phyloP scores from a whole-genome alignment of 179 eudicot species.

The Beta macrorhiza region DNA sequence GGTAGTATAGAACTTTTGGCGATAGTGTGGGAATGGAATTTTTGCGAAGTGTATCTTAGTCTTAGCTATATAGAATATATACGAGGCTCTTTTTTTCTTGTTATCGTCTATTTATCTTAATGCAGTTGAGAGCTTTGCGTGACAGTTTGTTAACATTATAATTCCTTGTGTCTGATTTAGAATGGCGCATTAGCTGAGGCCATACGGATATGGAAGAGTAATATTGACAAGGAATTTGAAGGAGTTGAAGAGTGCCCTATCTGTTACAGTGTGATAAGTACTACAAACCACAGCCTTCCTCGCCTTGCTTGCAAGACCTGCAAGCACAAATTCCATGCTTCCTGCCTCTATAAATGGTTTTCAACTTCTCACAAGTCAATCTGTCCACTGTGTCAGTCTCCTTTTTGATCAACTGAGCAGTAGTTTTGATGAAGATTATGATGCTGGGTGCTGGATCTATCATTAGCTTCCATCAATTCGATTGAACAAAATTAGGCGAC shows the following conservation, averaged over 20 bases:
- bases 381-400: conserved; percentile 96
- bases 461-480: conserved; percentile 1
- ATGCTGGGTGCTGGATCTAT: not conserved
- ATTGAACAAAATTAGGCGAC: not conserved
- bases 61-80: too few relatives aligned
- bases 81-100: too few relatives aligned
- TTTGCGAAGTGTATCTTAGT: too few relatives aligned
- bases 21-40: too few relatives aligned
- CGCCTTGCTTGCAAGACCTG: conserved; percentile 98
- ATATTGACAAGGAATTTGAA: conserved; percentile 95
- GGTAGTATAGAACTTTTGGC: too few relatives aligned
- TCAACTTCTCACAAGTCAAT: conserved; percentile 94
- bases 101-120: too few relatives aligned
- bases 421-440: not conserved
- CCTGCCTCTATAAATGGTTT: conserved; percentile 97
- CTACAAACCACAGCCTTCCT: conserved; percentile 80
- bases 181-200: conserved; percentile 98
- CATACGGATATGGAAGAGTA: conserved; percentile 86
- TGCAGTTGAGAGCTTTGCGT: not conserved
- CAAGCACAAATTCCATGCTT: conserved; percentile 95
- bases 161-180: conserved; percentile 35
- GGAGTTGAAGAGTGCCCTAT: conserved; percentile 99
- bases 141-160: not conserved
- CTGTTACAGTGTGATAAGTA: conserved; percentile 96
- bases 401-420: conserved; percentile 45